Conservation (phyloP, 164 flowering plant species). For the Tetracentron sinense region DNA sequence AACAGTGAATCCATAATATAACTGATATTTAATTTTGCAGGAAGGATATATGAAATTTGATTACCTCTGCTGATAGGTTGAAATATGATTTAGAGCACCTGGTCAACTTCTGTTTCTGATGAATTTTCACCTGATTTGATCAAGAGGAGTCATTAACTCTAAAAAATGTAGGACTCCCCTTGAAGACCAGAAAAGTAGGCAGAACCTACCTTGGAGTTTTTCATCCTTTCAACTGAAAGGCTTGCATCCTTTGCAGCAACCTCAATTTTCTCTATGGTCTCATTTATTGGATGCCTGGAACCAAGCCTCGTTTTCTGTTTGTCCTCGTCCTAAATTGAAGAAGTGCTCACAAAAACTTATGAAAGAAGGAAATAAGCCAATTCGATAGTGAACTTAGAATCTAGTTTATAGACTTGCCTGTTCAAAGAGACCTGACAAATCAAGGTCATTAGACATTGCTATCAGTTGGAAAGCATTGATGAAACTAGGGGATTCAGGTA, state of each 20-base stretch:
- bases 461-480: slow-evolving; percentile 51
- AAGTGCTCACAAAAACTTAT: neutral
- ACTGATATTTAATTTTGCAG: neutral
- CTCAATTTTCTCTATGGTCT: slow-evolving; percentile 66
- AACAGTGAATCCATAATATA: slow-evolving; percentile 2
- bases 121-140: slow-evolving; percentile 45
- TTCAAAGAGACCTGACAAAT: slow-evolving; percentile 44
- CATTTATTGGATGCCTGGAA: slow-evolving; percentile 46
- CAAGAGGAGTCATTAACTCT: neutral
- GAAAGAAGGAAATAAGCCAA: slow-evolving; percentile 2
- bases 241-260: slow-evolving; percentile 63
- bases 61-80: slow-evolving; percentile 65
- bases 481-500: slow-evolving; percentile 25
- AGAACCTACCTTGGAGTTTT: slow-evolving; percentile 47
- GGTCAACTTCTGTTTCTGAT: slow-evolving; percentile 29
- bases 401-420: slow-evolving; percentile 38
- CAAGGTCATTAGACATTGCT: slow-evolving; percentile 42
- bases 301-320: slow-evolving; percentile 52
- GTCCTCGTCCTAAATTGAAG: slow-evolving; percentile 34
- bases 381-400: neutral
- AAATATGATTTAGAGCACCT: slow-evolving; percentile 40
- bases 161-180: neutral
- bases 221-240: slow-evolving; percentile 53
- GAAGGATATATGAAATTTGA: slow-evolving; percentile 4
- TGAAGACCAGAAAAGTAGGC: neutral